Evolutionary conservation across 352 stramenopile genomes (phyloP), one percentile per base, ranked within the genome.

Genomic region (Phytophthora rubi): DNA sequence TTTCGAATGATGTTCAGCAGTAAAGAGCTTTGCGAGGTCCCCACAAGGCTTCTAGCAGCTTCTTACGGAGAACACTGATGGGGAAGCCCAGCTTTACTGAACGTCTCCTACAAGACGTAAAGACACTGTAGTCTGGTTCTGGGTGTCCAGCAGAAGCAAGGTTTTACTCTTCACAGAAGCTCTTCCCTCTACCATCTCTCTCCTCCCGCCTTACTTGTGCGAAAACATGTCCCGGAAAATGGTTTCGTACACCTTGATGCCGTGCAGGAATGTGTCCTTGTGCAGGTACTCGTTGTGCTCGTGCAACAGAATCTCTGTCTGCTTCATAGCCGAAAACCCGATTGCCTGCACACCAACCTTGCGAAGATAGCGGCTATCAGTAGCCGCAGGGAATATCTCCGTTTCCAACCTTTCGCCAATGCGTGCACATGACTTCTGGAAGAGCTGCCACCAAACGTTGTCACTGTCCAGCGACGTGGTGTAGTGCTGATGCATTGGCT

Each of bases 221-320:
- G 75, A 60, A 55, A 92, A 89, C 61, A 90, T 70, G 28, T 85
- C 75, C 18, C 58, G 70, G 57, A 92, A 92, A 35, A 92, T 68
- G 10, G 62, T 53, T 59, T 75, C 77, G 65, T 88, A 99, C 30
- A 99, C 87, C 57, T 86, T 82, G 69, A 99, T 97, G 26, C 97
- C 97, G 51, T 98, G 80, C 21, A 98, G 62, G 71, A 98, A 99
- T 4, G 88, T 91, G 51, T 88, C 81, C 73, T 98, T 92, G 68
- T 97, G 86, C 28, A 99, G 73, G 61, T 93, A 97, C 77, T 99
- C 96, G 76, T 99, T 98, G 86, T 99, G 94, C 78, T 99, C 97
- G 71, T 99, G 97, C 44, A 99, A 79, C 45, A 99, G 72, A 33
- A 99, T 96, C 58, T 97, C 85, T 0, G 91, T 98, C 61, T 97